Conservation (phyloP, 1,284 basidiomycete species). For the Polyporus tsugae region DNA sequence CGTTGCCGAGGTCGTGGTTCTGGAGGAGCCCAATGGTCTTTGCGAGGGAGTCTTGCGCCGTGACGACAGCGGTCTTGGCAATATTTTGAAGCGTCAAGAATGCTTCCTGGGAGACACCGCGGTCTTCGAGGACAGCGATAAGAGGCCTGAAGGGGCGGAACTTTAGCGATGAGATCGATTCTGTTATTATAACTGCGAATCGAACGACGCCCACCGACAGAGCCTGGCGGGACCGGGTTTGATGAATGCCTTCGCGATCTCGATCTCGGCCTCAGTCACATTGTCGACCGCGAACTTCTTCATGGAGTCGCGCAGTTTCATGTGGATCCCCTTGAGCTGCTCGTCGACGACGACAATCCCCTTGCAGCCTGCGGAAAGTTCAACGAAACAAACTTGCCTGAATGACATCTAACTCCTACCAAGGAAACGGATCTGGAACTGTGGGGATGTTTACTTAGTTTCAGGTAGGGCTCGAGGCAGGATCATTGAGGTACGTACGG, state of each 20-base stretch:
- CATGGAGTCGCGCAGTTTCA: constrained; percentile 76
- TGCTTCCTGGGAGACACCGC: constrained; percentile 58
- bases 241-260: constrained; percentile 72
- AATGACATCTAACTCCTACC: constrained; percentile 44
- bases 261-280: constrained; percentile 63
- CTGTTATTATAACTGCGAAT: not conserved
- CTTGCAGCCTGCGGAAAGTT: constrained; percentile 54
- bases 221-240: constrained; percentile 64
- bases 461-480: not conserved
- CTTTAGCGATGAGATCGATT: not conserved
- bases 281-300: constrained; percentile 67
- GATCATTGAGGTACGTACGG: constrained; percentile 49
- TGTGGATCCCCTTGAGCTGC: constrained; percentile 58
- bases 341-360: constrained; percentile 74
- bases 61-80: constrained; percentile 58
- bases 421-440: constrained; percentile 81
- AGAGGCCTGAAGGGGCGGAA: constrained; percentile 54
- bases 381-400: not conserved
- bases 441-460: not conserved
- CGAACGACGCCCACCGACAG: constrained; percentile 57
- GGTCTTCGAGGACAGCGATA: constrained; percentile 75
- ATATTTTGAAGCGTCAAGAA: constrained; percentile 65
- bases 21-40: constrained; percentile 56
- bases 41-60: constrained; percentile 59
- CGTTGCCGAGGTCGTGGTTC: constrained; percentile 59